These are phyloP conservation scores for Erucastrum elatum DNA, from an alignment of 345 rosid species.

Conservation along the genomic window DNA sequence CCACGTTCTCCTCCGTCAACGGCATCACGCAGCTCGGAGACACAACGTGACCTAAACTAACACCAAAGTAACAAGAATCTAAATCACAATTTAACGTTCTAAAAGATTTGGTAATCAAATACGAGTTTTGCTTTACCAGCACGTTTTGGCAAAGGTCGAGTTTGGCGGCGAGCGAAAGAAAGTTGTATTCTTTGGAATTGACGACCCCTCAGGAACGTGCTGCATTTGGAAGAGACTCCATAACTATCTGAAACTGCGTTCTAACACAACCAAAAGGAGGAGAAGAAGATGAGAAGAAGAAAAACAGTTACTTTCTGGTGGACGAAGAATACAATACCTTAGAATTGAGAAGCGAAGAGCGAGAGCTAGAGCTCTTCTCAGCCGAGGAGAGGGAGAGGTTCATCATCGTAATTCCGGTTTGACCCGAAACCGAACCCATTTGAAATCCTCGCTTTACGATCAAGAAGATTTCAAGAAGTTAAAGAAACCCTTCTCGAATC, in stretches of 20 bases:
- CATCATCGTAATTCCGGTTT: slow-evolving; percentile 36
- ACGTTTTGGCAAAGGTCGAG: slow-evolving; percentile 33
- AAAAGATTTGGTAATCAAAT: neutral
- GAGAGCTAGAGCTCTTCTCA: slow-evolving; percentile 31
- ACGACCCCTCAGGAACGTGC: slow-evolving; percentile 50
- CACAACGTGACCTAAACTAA: slow-evolving; percentile 45
- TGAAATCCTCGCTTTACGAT: neutral
- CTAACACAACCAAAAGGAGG: slow-evolving; percentile 33
- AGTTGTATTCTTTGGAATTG: slow-evolving; percentile 41
- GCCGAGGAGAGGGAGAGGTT: slow-evolving; percentile 39
- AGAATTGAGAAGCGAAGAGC: slow-evolving; percentile 44
- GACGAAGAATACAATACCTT: slow-evolving; percentile 9
- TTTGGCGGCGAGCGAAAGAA: slow-evolving; percentile 28
- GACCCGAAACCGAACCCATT: slow-evolving; percentile 45
- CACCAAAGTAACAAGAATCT: neutral
- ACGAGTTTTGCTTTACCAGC: slow-evolving; percentile 37
- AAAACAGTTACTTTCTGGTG: neutral
- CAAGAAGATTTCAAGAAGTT: neutral
- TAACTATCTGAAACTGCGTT: slow-evolving; percentile 45
- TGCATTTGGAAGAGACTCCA: slow-evolving; percentile 50
- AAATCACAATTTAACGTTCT: neutral
- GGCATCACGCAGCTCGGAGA: slow-evolving; percentile 74
- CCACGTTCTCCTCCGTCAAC: slow-evolving; percentile 88
- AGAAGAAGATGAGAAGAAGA: neutral
- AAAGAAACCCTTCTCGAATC: neutral